These are phyloP conservation scores for Osmozyma mogii DNA, from an alignment of 805 yeast genomes.

Conservation along the genomic window DNA sequence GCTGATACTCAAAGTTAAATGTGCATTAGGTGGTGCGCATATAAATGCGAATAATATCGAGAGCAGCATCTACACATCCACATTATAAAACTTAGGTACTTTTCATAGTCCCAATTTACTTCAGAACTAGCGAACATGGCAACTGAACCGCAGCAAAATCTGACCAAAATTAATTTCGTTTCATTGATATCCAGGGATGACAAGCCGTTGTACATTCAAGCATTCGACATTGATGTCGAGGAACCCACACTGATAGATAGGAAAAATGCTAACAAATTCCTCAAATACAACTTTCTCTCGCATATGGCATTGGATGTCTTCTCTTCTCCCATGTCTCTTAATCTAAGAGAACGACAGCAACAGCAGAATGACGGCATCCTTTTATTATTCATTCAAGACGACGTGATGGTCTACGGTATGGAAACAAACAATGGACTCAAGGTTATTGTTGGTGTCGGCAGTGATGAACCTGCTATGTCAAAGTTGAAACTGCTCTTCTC, in stretches of 20 bases:
- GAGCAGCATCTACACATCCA: no score
- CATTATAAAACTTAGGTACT: no score
- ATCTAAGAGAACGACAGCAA: slow-evolving; percentile 31
- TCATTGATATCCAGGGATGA: slow-evolving; percentile 52
- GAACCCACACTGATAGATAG: slow-evolving; percentile 1
- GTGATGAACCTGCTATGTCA: slow-evolving; percentile 4
- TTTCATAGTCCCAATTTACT: no score
- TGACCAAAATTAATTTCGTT: slow-evolving; percentile 50
- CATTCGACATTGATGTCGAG: slow-evolving; percentile 24
- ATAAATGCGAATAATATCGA: no score
- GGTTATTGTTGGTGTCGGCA: slow-evolving; percentile 46
- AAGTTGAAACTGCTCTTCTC: slow-evolving; percentile 17
- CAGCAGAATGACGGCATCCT: slow-evolving; percentile 26
- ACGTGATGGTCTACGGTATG: slow-evolving; percentile 57
- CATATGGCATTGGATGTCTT: slow-evolving; percentile 71
- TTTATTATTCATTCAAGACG: slow-evolving; percentile 60
- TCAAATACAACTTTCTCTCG: slow-evolving; percentile 63
- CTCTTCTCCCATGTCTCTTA: slow-evolving; percentile 41
- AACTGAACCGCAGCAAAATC: no score
- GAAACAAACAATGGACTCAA: slow-evolving; percentile 64
- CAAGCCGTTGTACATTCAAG: slow-evolving; percentile 53
- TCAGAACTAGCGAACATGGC: no score
- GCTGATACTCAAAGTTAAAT: no score
- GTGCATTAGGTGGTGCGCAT: no score
- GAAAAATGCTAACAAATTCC: slow-evolving; percentile 34